Base-by-base conservation (phyloP, 176 grass and related monocot genomes). In the Musa beccarii region DNA sequence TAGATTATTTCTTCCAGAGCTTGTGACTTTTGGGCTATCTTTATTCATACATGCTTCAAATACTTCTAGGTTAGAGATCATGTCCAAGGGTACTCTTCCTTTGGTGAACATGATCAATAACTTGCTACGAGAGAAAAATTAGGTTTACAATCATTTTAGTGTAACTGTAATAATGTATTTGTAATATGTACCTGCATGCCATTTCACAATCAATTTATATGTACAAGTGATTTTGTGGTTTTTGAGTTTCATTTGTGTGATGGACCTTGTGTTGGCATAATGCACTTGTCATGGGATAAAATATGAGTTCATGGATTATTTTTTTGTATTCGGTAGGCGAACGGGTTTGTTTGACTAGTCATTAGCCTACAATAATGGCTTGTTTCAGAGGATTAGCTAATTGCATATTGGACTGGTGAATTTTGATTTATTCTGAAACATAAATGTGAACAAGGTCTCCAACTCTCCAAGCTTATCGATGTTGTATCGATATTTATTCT, bases 51-150 rank as follows among this genome's bases (percentile, higher is more conserved):
- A 93, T 68, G 95, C 95, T 15, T 98, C 95, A 16, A 98, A 86
- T 86, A n/a, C 79, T 11, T 93, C 95, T 0, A 90, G 91, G 66
- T 86, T 98, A 62, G 95, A 98, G 86, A 98, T 98, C 82, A 98
- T 98, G 95, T 78, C 82, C 68, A 98, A 98, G 81, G 95, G 95
- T 66, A 98, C 95, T 19, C 63, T 85, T 73, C 95, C 95, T 20
- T 85, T 98, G 54, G 88, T 76, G 63, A 91, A 83, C 75, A 98
- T 98, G 95, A 89, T 93, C 26, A 89, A 86, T 80, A 98, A 98
- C 90, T 91, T 98, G 84, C 70, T 93, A 76, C 71, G 59, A 67
- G 94, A 93, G 62, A 87, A 71, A 83, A 79, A 91, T 66, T 87
- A 84, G 26, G 63, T 66, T 77, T 25, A 52, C n/a, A 15, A 26